Conservation (phyloP, 495 filamentous ascomycete genomes). For the Talaromyces borbonicus region DNA sequence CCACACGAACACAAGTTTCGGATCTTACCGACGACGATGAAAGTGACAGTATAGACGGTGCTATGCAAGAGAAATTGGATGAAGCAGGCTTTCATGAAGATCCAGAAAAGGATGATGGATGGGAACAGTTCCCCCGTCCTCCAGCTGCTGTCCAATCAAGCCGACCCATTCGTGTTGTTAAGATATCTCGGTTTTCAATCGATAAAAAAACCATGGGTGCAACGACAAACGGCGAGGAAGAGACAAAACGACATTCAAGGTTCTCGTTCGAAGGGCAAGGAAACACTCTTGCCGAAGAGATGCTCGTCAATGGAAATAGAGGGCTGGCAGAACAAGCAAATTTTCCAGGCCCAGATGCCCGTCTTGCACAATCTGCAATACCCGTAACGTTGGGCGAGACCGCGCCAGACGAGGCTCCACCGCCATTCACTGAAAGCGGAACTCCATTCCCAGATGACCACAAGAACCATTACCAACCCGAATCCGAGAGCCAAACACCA, state of each 20-base stretch:
- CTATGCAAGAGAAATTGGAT: constrained; percentile 2
- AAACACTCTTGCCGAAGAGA: constrained; percentile 5
- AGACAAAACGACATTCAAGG: constrained; percentile 2
- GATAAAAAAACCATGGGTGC: neutral
- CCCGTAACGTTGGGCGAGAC: constrained; percentile 5
- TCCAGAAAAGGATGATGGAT: neutral
- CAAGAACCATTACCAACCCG: neutral
- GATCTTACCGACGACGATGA: constrained; percentile 6
- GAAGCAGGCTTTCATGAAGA: constrained; percentile 2
- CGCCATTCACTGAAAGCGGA: neutral
- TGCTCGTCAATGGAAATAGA: constrained; percentile 5
- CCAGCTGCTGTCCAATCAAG: neutral
- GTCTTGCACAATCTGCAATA: neutral
- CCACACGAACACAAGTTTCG: constrained; percentile 6
- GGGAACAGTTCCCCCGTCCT: neutral
- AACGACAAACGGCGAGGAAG: neutral
- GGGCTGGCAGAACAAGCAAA: neutral
- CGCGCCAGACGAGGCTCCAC: constrained; percentile 3
- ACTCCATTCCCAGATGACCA: neutral
- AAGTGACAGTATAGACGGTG: neutral
- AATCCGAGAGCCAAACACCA: neutral
- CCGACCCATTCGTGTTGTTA: constrained; percentile 4
- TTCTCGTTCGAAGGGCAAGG: constrained; percentile 6
- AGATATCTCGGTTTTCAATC: neutral
- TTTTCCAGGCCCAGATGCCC: neutral